A percentile compares a stretch with the other conserved stretches of the same genome.
Conservation (phyloP, 2,329 filamentous ascomycete genomes). For the Cladophialophora exuberans region DNA sequence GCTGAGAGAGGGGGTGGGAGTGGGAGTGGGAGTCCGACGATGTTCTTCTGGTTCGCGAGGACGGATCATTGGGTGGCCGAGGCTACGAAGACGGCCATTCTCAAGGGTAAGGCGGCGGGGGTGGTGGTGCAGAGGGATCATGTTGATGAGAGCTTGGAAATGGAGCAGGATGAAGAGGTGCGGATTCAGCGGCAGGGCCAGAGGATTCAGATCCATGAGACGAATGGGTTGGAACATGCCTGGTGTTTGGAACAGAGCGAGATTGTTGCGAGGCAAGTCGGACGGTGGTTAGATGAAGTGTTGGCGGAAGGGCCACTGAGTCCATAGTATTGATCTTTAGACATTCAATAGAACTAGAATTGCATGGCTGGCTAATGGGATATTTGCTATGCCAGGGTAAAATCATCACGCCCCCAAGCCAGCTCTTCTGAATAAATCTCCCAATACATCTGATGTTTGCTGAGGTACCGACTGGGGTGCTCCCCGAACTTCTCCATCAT, state of each 20-base stretch:
- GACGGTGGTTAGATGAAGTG: constrained; percentile 52
- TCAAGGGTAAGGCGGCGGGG: constrained; percentile 45
- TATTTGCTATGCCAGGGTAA: too few relatives aligned
- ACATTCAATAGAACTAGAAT: background rate
- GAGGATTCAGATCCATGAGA: constrained; percentile 58
- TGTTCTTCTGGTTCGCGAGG: constrained; percentile 63
- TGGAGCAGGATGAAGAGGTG: constrained; percentile 30
- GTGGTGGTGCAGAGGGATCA: constrained; percentile 10
- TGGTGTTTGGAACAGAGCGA: constrained; percentile 58
- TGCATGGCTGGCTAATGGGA: too few relatives aligned
- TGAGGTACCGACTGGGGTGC: background rate
- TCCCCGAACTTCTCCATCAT: constrained; percentile 11
- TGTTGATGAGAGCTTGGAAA: background rate
- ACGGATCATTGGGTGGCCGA: constrained; percentile 66
- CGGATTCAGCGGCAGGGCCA: background rate
- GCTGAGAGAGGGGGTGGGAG: too few relatives aligned
- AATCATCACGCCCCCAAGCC: constrained; percentile 38
- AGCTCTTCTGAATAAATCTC: constrained; percentile 48
- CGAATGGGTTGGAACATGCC: constrained; percentile 59
- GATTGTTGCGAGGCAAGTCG: constrained; percentile 56
- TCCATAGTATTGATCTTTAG: background rate
- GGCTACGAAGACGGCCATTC: constrained; percentile 59
- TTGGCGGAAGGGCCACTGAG: constrained; percentile 15
- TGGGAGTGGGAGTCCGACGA: constrained; percentile 38
- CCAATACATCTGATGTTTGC: constrained; percentile 42